Evolutionary conservation across 257 asterid genomes (phyloP), one percentile per base, ranked within the genome.

Genomic region (Gynochthodes officinalis): DNA sequence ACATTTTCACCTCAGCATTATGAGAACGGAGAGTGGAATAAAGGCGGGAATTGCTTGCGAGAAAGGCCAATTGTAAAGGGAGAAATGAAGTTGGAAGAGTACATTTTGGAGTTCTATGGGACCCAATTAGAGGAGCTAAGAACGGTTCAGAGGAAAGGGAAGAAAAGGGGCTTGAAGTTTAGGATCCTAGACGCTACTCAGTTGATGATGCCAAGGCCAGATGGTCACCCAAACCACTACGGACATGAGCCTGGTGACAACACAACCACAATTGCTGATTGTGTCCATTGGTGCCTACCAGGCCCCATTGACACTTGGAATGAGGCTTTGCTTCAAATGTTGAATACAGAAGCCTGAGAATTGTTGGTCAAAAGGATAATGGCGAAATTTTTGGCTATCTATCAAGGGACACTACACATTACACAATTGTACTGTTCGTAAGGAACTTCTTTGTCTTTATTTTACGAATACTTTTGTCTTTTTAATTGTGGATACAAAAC

Each of bases 21-120:
- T 61, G 97, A 89, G 82, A 91, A 91, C 4, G 98, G 83, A 50
- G 79, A 78, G 63, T 88, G 98, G 98, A 91, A 93, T 55, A 76
- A 74, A 21, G 97, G 98, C 9, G 98, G 98, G 28, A 87, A 82
- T 72, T 93, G 96, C 27, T 75, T n/a, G 0, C 73, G 94, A 72
- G 89, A 79, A 62, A 18, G 72, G 28, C 97, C 98, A 8, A 80
- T 72, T 32, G 55, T 5, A 63, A 76, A 83, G 40, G 69, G 70
- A 7, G 89, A 88, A 72, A 71, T 71, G 1, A 83, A 0, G n/a
- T 16, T 86, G 77, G 88, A 78, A 52, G 91, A 75, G 33, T 80
- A 78, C 37, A 71, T 84, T 30, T 15, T 77, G 79, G 84, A 87
- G 35, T 80, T 86, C 80, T 89, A 90, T 43, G 12, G 59, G 85